Conservation (phyloP, 768 basidiomycete genomes). For the Mycena maculata region DNA sequence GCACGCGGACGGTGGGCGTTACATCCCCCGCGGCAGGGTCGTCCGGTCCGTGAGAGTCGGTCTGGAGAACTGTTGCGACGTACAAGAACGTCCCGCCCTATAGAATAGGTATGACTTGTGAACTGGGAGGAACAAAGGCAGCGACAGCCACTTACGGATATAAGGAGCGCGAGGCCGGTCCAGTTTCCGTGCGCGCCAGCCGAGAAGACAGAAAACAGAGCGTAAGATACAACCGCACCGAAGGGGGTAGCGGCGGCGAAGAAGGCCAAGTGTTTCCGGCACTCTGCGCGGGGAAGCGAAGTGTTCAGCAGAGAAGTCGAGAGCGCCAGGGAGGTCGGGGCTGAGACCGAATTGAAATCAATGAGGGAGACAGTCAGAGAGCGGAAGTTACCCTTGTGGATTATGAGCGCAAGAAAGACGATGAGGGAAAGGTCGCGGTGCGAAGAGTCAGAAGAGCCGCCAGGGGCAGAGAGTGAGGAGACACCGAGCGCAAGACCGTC, state of each 20-base stretch:
- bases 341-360: constrained; percentile 51
- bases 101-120: neutral
- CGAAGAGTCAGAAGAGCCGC: constrained; percentile 38
- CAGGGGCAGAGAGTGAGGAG: constrained; percentile 57
- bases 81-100: constrained; percentile 96
- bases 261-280: constrained; percentile 77
- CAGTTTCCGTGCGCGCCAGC: constrained; percentile 58
- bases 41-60: constrained; percentile 60
- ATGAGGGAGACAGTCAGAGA: neutral
- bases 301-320: constrained; percentile 86
- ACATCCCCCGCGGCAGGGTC: constrained; percentile 54
- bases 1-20: constrained; percentile 57
- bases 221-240: constrained; percentile 82
- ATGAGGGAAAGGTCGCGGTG: constrained; percentile 74
- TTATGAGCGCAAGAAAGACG: constrained; percentile 89
- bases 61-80: constrained; percentile 91
- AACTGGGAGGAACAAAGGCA: constrained; percentile 18
- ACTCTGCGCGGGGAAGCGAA: constrained; percentile 72
- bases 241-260: constrained; percentile 90
- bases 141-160: constrained; percentile 73
- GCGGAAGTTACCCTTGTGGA: constrained; percentile 82
- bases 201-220: constrained; percentile 68
- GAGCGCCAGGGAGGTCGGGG: constrained; percentile 91
- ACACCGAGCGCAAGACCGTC: constrained; percentile 95
- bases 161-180: constrained; percentile 82